Evolutionary conservation across 306 rosid genomes (phyloP), one percentile per base, ranked within the genome.

Genomic region (Quercus ilex): DNA sequence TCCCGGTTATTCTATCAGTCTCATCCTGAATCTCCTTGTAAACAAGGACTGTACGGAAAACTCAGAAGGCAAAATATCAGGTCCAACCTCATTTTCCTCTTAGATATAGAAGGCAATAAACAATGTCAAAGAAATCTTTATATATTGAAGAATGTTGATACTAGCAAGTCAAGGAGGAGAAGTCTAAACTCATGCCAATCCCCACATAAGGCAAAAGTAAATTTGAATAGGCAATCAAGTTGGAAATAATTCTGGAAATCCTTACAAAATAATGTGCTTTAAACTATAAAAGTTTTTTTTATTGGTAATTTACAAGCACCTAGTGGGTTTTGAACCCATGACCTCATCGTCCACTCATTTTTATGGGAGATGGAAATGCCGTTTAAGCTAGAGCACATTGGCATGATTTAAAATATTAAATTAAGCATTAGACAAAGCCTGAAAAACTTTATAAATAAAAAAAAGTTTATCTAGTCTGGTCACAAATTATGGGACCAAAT

Each of bases 11-110:
- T 83, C 99, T 86, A 78, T 95, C 98, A 71, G 99, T 95, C 89
- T 95, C 99, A 3, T 95, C 97, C 82, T 89, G 91, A 84, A 95
- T 95, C 85, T 95, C 99, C 73, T 89, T 88, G 30, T 97, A 94
- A 67, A 93, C 99, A 62, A 77, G 4, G 23, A 90, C 99, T 95
- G 87, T 85, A 86, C 46, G 85, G 59, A 69, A 74, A 51, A 82
- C 2, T 20, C 56, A 74, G 53, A 75, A 67, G 41, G 55, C 59
- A 67, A 75, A 79, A 67, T 25, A 74, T n/a, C n/a, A 64, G 80
- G 64, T 73, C 43, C 28, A 57, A 77, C 33, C 70, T 64, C 60
- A 41, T 72, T 67, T 70, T 17, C 56, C 72, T 43, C 70, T 68
- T 77, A 46, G 28, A 58, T 4, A 26, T 13, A 58, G 21, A 23